A percentile compares a stretch with the other conserved stretches of the same genome.
Evolutionary conservation across 2,329 filamentous ascomycete genomes (phyloP).

Genomic region (Phyllosticta citrichinensis): DNA sequence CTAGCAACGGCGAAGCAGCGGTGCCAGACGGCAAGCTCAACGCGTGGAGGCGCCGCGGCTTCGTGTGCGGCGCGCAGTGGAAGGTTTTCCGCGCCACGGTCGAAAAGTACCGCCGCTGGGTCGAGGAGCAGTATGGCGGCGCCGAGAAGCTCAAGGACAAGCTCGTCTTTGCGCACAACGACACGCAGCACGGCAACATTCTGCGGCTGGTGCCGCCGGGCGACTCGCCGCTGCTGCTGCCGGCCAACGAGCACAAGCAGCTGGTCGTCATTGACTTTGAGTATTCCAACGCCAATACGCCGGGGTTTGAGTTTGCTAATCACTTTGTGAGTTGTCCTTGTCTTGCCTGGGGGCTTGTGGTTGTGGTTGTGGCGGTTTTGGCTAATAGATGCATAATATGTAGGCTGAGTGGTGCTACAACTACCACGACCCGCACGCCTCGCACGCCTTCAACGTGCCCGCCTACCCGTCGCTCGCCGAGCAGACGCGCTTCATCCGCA

Average conservation of each 20-base stretch:
- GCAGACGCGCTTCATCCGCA: slow-evolving; percentile 73
- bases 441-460: slow-evolving; percentile 58
- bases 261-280: slow-evolving; percentile 97
- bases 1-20: too few relatives aligned
- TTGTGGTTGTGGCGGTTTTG: not conserved
- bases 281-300: slow-evolving; percentile 81
- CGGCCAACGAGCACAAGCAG: slow-evolving; percentile 90
- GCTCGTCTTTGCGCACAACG: slow-evolving; percentile 94
- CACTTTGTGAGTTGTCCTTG: slow-evolving; percentile 58
- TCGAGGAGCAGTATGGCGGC: slow-evolving; percentile 64
- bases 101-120: slow-evolving; percentile 64
- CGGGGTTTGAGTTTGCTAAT: slow-evolving; percentile 88
- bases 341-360: not conserved
- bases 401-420: slow-evolving; percentile 93
- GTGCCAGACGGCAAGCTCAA: slow-evolving; percentile 20
- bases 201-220: slow-evolving; percentile 61
- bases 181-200: slow-evolving; percentile 98
- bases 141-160: slow-evolving; percentile 56
- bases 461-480: slow-evolving; percentile 71
- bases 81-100: slow-evolving; percentile 62
- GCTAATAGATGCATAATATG: not conserved
- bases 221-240: slow-evolving; percentile 77
- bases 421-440: slow-evolving; percentile 64
- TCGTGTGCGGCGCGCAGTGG: slow-evolving; percentile 81
- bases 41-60: slow-evolving; percentile 59